A percentile compares a stretch with the other conserved stretches of the same genome.
These are phyloP conservation scores for Aspergillus bridgeri DNA, from an alignment of 495 filamentous ascomycete species.

Conservation along the genomic window DNA sequence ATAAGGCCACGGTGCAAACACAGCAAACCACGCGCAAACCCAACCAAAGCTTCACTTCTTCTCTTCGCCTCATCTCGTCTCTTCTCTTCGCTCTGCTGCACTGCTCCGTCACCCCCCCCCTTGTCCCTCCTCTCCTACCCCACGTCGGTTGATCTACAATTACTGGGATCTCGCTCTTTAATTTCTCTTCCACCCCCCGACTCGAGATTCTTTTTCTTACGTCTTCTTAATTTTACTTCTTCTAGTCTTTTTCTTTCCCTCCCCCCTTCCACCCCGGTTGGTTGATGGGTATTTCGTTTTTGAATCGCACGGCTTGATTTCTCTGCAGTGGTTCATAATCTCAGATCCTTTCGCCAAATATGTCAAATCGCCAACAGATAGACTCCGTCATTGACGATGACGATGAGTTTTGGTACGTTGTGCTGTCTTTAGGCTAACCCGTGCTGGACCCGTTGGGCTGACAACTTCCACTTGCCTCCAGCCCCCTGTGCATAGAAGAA, in stretches of 20 bases:
- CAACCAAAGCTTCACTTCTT: conserved; percentile 44
- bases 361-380: conserved; percentile 69
- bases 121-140: conserved; percentile 16
- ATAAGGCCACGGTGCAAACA: conserved; percentile 23
- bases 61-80: conserved; percentile 19
- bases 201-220: neutral
- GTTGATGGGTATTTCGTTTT: conserved; percentile 23
- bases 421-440: neutral
- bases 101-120: conserved; percentile 16
- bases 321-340: conserved; percentile 14
- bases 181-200: neutral
- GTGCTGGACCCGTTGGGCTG: conserved; percentile 11
- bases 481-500: conserved; percentile 98
- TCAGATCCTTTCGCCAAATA: conserved; percentile 29
- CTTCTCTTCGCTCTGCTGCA: conserved; percentile 14
- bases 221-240: neutral
- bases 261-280: conserved; percentile 20
- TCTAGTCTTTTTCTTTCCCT: conserved; percentile 12
- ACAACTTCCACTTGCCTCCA: conserved; percentile 32
- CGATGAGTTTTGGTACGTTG: conserved; percentile 80
- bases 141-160: neutral
- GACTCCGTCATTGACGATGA: conserved; percentile 98
- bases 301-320: conserved; percentile 14
- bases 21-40: conserved; percentile 32
- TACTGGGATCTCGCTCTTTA: conserved; percentile 8